Evolutionary conservation across 2,329 filamentous ascomycete genomes (phyloP).

Genomic region (Ramichloridium luteum): DNA sequence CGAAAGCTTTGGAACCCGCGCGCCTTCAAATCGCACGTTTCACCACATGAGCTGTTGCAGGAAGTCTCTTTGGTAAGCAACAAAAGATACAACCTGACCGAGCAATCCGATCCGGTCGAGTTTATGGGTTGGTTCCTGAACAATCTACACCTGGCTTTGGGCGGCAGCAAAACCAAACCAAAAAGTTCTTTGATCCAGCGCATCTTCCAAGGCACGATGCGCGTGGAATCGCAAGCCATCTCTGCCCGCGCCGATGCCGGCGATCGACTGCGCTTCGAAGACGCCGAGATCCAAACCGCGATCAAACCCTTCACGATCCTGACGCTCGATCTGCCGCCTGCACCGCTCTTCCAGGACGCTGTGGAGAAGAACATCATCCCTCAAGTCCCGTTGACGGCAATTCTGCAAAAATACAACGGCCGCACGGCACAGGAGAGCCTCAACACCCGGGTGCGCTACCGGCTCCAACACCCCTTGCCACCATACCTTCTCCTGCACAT

Average conservation of each 20-base stretch:
- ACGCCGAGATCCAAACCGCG: slow-evolving; percentile 45
- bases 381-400: slow-evolving; percentile 68
- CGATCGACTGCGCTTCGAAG: slow-evolving; percentile 84
- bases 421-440: slow-evolving; percentile 75
- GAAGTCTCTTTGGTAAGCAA: slow-evolving; percentile 82
- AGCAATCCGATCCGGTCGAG: slow-evolving; percentile 89
- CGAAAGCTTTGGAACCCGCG: slow-evolving; percentile 97
- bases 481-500: slow-evolving; percentile 89
- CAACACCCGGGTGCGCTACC: slow-evolving; percentile 77
- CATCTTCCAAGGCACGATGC: slow-evolving; percentile 84
- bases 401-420: slow-evolving; percentile 90
- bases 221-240: slow-evolving; percentile 87
- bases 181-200: slow-evolving; percentile 77
- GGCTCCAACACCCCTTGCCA: slow-evolving; percentile 78
- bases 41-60: slow-evolving; percentile 90
- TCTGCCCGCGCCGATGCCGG: slow-evolving; percentile 79
- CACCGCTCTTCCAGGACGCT: slow-evolving; percentile 92
- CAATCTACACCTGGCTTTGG: slow-evolving; percentile 81
- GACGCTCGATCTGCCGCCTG: slow-evolving; percentile 81
- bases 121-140: slow-evolving; percentile 98
- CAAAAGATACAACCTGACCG: slow-evolving; percentile 82
- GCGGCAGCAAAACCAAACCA: slow-evolving; percentile 77
- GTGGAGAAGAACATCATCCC: slow-evolving; percentile 93
- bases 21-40: slow-evolving; percentile 93
- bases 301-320: slow-evolving; percentile 85